Evolutionary conservation across 345 rosid genomes (phyloP), one percentile per base, ranked within the genome.

Genomic region (Sapria himalayana): DNA sequence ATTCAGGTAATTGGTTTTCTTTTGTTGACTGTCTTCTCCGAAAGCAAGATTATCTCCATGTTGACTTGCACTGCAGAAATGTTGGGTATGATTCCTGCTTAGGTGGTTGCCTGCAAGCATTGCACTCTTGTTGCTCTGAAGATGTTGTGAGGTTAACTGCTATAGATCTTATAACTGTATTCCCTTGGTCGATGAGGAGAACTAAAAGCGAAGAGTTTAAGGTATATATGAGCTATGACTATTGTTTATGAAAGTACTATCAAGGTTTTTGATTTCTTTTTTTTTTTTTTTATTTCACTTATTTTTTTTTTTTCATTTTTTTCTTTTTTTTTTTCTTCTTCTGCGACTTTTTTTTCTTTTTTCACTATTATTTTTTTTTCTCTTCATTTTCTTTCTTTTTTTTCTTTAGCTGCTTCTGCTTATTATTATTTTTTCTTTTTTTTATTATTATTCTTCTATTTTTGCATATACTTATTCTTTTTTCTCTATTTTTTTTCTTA

Each of bases 151-250:
- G 67, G 64, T 50, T 54, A 48, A 78, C 97, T 43, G 92, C 94
- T 54, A 69, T 64, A 33, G 61, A 61, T 60, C 43, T 81, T 22
- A 67, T 81, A 44, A 50, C 59, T 54, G 61, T 60, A 35, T 68
- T 81, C 50, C 64, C 62, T 43, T 59, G 16, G 45, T 71, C 89
- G 39, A 50, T 82, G 63, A 42, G 52, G 60, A 74, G 75, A 74
- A 76, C 92, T 33, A 72, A 65, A 46, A 76, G 94, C 58, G 62
- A 62, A 41, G 89, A 81, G 62, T 89, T 81, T 45, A 78, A 78
- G 97, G 97, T 81, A 58, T 43, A 29, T 31, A 29, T 15, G 14
- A 36, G 39, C n/a, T n/a, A n/a, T n/a, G n/a, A n/a, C n/a, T n/a
- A n/a, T n/a, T n/a, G n/a, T n/a, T n/a, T n/a, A n/a, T n/a, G n/a